These are phyloP conservation scores for Apiospora rasikravindrae DNA, from an alignment of 2,329 filamentous ascomycete genomes.

Conservation along the genomic window DNA sequence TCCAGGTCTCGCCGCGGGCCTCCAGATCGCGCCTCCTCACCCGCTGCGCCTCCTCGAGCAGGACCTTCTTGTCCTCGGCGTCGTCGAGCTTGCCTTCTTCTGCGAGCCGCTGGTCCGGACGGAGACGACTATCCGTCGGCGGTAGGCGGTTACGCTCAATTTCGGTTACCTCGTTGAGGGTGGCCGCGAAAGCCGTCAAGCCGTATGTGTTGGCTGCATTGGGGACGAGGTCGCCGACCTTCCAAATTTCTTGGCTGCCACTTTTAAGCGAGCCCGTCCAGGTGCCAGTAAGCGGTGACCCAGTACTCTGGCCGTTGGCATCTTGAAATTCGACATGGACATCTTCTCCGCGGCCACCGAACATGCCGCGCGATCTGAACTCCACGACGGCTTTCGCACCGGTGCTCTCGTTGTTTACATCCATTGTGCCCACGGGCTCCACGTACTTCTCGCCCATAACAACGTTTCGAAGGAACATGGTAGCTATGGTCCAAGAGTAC, in stretches of 20 bases:
- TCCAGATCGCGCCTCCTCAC: constrained; percentile 77
- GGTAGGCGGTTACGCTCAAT: constrained; percentile 78
- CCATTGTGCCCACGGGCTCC: constrained; percentile 91
- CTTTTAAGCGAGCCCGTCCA: constrained; percentile 80
- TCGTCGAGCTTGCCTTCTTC: constrained; percentile 83
- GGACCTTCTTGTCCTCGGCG: constrained; percentile 83
- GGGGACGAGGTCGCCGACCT: constrained; percentile 76
- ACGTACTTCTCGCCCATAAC: constrained; percentile 98
- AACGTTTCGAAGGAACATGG: constrained; percentile 91
- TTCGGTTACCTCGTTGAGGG: constrained; percentile 84
- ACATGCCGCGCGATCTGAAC: constrained; percentile 96
- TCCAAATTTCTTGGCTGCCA: constrained; percentile 75
- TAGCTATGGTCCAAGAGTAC: constrained; percentile 88
- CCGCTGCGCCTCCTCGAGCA: constrained; percentile 85
- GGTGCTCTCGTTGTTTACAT: constrained; percentile 80
- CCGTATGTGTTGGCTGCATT: constrained; percentile 84
- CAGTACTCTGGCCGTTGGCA: constrained; percentile 66
- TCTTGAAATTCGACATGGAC: constrained; percentile 78
- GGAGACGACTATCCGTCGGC: constrained; percentile 79
- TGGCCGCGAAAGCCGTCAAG: constrained; percentile 83
- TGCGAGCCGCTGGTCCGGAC: constrained; percentile 85
- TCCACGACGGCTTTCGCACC: constrained; percentile 85
- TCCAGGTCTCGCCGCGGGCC: constrained; percentile 72
- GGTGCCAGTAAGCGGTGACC: constrained; percentile 75
- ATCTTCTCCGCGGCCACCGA: constrained; percentile 91